phyloP scores from a whole-genome alignment of 345 rosid genomes.

The Cardamine chenopodiifolia region DNA sequence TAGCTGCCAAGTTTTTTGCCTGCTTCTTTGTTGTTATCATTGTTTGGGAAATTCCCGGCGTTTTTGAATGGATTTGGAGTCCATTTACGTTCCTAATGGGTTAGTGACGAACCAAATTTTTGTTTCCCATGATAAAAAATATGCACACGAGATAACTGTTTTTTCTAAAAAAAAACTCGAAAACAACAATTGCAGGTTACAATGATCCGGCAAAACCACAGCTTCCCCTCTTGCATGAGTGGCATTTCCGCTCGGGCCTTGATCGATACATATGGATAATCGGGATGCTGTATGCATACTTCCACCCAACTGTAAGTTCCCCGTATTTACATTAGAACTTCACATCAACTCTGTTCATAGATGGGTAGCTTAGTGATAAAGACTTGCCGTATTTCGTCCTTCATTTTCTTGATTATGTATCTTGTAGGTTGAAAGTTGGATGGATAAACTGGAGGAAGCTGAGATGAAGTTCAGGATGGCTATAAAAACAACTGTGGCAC shows the following conservation, averaged over 20 bases:
- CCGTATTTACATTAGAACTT: constrained; percentile 10
- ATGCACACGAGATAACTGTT: background rate
- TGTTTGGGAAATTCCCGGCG: constrained; percentile 95
- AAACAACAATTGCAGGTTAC: constrained; percentile 67
- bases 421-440: constrained; percentile 89
- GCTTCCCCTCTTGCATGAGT: constrained; percentile 77
- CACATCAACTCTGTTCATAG: constrained; percentile 26
- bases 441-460: constrained; percentile 95
- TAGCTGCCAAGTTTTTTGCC: constrained; percentile 67
- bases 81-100: constrained; percentile 88
- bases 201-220: constrained; percentile 87
- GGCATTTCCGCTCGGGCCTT: constrained; percentile 99
- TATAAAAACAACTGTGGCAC: constrained; percentile 66
- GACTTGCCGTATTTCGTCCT: background rate
- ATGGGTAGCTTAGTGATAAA: constrained; percentile 14
- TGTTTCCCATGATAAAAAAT: constrained; percentile 25
- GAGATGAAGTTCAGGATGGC: constrained; percentile 67
- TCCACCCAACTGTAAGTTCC: constrained; percentile 91
- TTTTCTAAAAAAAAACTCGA: background rate
- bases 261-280: constrained; percentile 99
- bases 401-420: constrained; percentile 18
- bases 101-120: constrained; percentile 46
- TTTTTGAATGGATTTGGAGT: constrained; percentile 91
- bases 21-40: constrained; percentile 87
- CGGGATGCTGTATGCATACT: constrained; percentile 98